Evolutionary conservation across 2,329 filamentous ascomycete genomes (phyloP).

Genomic region (Alternaria gansuensis): DNA sequence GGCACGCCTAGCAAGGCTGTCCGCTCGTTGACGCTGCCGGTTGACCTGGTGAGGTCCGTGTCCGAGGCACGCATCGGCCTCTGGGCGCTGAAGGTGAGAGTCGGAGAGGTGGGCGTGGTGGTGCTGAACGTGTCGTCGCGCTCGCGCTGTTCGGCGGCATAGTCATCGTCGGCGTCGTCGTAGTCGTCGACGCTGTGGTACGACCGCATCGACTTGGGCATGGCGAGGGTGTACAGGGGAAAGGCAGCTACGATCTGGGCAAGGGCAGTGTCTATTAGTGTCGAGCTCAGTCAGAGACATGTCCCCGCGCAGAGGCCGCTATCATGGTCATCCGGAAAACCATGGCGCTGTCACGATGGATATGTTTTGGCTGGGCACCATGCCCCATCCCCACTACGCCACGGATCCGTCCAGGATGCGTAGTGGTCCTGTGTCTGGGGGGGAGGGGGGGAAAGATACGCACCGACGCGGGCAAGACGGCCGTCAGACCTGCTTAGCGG

Average conservation of each 20-base stretch:
- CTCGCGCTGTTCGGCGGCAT: conserved; percentile 44
- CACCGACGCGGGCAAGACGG: conserved; percentile 2
- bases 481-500: conserved; percentile 7
- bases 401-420: conserved; percentile 16
- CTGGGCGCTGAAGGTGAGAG: conserved; percentile 41
- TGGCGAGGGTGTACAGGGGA: conserved; percentile 28
- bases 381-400: conserved; percentile 15
- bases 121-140: conserved; percentile 45
- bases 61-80: conserved; percentile 48
- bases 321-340: conserved; percentile 39
- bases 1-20: conserved; percentile 58
- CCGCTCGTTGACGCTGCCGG: conserved; percentile 56
- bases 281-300: conserved; percentile 22
- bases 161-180: conserved; percentile 48
- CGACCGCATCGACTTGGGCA: conserved; percentile 50
- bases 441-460: neutral
- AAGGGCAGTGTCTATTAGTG: conserved; percentile 21
- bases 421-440: conserved; percentile 6
- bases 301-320: conserved; percentile 22
- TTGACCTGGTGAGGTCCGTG: conserved; percentile 44
- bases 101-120: conserved; percentile 49
- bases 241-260: conserved; percentile 18
- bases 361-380: conserved; percentile 26
- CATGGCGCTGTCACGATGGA: conserved; percentile 35
- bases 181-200: conserved; percentile 48